These are phyloP conservation scores for Erodium moschatum DNA, from an alignment of 441 rosid species.

Conservation along the genomic window DNA sequence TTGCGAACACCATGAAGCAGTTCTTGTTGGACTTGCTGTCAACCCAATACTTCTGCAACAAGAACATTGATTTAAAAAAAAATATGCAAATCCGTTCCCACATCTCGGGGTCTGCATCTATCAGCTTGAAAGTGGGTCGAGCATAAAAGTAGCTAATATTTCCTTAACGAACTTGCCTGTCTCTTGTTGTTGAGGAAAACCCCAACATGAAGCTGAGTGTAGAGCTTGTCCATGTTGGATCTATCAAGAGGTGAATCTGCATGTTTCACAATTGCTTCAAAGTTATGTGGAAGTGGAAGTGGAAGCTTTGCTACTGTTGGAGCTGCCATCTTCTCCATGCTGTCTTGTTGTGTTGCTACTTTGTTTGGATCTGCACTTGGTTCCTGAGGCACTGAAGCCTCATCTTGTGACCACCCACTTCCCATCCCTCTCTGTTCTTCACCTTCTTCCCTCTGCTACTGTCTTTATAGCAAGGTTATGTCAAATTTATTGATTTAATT, in stretches of 20 bases:
- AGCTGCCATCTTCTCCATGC: neutral
- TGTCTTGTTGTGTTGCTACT: neutral
- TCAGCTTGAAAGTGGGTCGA: no score
- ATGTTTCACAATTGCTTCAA: slow-evolving; percentile 29
- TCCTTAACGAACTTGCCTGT: slow-evolving; percentile 22
- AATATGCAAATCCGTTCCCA: no score
- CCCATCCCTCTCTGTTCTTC: slow-evolving; percentile 25
- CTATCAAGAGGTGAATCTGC: slow-evolving; percentile 29
- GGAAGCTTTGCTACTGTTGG: slow-evolving; percentile 13
- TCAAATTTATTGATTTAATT: neutral
- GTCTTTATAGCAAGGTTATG: slow-evolving; percentile 20
- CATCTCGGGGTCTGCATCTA: no score
- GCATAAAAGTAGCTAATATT: neutral
- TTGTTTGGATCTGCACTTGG: neutral
- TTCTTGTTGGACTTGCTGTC: slow-evolving; percentile 41
- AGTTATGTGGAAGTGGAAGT: slow-evolving; percentile 30
- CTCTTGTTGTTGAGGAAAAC: slow-evolving; percentile 35
- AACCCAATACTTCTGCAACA: slow-evolving; percentile 48
- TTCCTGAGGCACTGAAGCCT: slow-evolving; percentile 17
- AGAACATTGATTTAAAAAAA: neutral
- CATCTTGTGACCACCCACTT: slow-evolving; percentile 14
- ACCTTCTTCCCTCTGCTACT: neutral
- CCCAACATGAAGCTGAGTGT: slow-evolving; percentile 33
- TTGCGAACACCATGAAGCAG: slow-evolving; percentile 56
- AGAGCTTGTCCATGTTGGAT: slow-evolving; percentile 26